Base-by-base conservation (phyloP, 176 grass and related monocot genomes). In the Raddia distichophylla region DNA sequence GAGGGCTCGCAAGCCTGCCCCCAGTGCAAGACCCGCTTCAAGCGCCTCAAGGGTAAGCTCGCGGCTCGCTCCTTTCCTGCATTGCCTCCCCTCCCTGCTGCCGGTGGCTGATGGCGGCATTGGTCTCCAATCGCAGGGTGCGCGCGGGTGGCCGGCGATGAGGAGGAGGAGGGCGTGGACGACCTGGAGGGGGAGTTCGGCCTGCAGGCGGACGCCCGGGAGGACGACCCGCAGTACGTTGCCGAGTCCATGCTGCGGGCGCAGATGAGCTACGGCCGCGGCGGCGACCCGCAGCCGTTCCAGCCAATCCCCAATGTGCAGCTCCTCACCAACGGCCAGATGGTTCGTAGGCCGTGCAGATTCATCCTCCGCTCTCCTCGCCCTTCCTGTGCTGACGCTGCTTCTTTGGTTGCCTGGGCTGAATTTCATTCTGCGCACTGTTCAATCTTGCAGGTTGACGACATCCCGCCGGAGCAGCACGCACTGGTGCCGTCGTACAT, bases 401-500 rank as follows among this genome's bases (percentile, higher is more conserved):
- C 18, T 64, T 14, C 12, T 5, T 51, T 22, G 19, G 17, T 60
- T 70, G 40, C 20, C 32, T 60, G 55, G 7, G 34, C n/a, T 48
- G 10, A 14, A n/a, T 44, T 32, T 37, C 8, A 16, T 10, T 75
- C 20, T 59, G 50, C 27, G 54, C 7, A 63, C 27, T 3, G 15
- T 42, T 49, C 22, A 4, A 63, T 48, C 54, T 53, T 56, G 44
- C 74, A 97, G 94, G 86, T 94, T 44, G 94, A 97, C 69, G 94
- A 97, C 67, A 97, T 97, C 77, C 94, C 91, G 17, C 94, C 91
- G 5, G 94, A 97, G 82, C 91, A 97, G 89, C 94, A 97, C 89
- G 94, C 94, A 17, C 90, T 97, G 11, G 94, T 97, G 74, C 94
- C 94, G 55, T 89, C 94, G 53, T 97, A 89, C 81, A 91, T 91